These are phyloP conservation scores for Solanum piurae DNA, from an alignment of 257 asterid species.

Conservation along the genomic window DNA sequence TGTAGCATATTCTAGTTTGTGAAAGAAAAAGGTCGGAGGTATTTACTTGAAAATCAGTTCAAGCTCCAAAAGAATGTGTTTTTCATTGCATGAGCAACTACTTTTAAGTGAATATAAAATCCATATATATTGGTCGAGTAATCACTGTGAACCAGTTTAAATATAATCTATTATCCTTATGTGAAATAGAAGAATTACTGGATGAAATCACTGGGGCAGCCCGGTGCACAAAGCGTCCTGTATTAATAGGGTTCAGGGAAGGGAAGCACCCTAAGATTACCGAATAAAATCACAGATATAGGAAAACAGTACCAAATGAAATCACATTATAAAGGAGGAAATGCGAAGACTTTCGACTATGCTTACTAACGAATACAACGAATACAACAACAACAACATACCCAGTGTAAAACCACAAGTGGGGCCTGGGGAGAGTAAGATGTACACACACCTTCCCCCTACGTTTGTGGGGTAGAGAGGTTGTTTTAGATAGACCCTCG, in stretches of 20 bases:
- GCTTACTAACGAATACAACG: not conserved
- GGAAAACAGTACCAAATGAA: not conserved
- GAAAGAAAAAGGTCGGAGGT: not conserved
- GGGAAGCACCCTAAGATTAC: not conserved
- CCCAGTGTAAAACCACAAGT: not conserved
- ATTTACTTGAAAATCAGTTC: not conserved
- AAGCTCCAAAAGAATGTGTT: not conserved
- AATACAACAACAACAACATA: not conserved
- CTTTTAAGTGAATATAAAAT: not conserved
- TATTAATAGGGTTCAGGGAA: not conserved
- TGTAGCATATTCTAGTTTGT: not conserved
- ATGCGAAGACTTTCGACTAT: not conserved
- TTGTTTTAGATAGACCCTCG: not conserved
- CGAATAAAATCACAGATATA: not conserved
- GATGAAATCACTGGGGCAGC: not conserved
- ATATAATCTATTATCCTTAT: not conserved
- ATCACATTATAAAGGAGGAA: not conserved
- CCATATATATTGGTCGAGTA: not conserved
- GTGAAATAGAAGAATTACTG: not conserved
- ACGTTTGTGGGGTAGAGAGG: not conserved
- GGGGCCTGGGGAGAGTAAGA: not conserved
- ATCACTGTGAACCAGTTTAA: not conserved
- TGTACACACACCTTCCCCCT: not conserved
- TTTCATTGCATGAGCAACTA: not conserved
- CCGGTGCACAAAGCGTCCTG: not conserved